Evolutionary conservation across 352 stramenopile genomes (phyloP).

Genomic region (Globisporangium mamillatum): DNA sequence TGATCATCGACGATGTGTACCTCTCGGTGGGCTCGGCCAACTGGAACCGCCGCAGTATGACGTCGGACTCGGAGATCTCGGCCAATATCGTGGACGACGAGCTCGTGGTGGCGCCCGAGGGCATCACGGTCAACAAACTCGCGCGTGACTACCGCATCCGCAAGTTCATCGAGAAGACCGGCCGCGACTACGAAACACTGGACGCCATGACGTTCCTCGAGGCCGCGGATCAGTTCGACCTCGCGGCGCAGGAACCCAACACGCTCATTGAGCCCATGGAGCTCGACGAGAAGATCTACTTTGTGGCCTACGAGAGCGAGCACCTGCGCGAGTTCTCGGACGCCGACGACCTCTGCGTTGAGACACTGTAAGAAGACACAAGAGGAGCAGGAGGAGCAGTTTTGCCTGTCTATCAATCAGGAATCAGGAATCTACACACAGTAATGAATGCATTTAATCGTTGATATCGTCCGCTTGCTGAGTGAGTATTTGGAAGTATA

Average conservation of each 20-base stretch:
- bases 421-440: too few species aligned
- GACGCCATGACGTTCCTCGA: conserved; percentile 42
- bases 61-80: conserved; percentile 50
- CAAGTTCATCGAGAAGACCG: conserved; percentile 60
- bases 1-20: conserved; percentile 23
- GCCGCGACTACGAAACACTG: conserved; percentile 34
- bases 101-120: conserved; percentile 22
- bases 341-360: conserved; percentile 17
- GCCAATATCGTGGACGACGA: conserved; percentile 47
- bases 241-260: conserved; percentile 15
- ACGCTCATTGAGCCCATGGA: conserved; percentile 33
- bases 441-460: too few species aligned
- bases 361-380: conserved; percentile 6
- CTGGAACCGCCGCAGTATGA: conserved; percentile 69
- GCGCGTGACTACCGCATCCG: conserved; percentile 48
- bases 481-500: too few species aligned
- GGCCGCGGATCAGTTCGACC: conserved; percentile 31
- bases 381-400: not conserved
- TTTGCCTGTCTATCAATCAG: not conserved
- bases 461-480: too few species aligned
- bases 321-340: conserved; percentile 16
- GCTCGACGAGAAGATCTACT: conserved; percentile 24
- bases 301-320: conserved; percentile 19
- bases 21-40: conserved; percentile 37
- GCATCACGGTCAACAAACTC: conserved; percentile 33